Evolutionary conservation across 768 basidiomycete species (phyloP).

Genomic region (Mycena galericulata): DNA sequence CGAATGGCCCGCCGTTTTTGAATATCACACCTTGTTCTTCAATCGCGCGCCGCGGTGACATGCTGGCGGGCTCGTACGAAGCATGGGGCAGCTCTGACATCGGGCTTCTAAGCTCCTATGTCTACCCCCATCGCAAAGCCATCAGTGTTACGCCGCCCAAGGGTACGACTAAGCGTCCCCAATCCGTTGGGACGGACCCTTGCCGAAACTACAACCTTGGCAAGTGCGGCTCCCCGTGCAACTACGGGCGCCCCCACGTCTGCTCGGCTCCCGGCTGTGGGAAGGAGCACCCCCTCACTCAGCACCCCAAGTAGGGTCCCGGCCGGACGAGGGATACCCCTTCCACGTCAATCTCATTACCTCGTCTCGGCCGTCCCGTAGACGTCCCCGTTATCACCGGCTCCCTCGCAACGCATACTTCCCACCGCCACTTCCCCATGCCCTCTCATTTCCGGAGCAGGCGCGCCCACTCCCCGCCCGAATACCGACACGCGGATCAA

Average conservation of each 20-base stretch:
- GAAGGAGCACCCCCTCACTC: background rate
- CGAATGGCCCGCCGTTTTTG: background rate
- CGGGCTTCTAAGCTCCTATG: background rate
- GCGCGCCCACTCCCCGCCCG: constrained; percentile 10
- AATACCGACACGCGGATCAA: constrained; percentile 20
- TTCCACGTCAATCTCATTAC: background rate
- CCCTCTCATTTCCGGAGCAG: background rate
- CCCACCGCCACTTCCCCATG: background rate
- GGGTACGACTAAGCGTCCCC: background rate
- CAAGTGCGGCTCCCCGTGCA: background rate
- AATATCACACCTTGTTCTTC: constrained; percentile 21
- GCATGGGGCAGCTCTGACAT: background rate
- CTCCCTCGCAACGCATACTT: background rate
- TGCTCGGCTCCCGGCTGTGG: constrained; percentile 3
- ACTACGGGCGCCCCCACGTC: background rate
- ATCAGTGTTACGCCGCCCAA: no score
- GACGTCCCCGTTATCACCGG: background rate
- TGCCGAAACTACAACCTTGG: background rate
- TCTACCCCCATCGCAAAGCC: constrained; percentile 5
- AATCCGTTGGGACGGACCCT: background rate
- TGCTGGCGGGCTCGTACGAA: background rate
- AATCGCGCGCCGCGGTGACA: constrained; percentile 8
- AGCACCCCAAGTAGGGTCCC: background rate
- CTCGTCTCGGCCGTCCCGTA: constrained; percentile 4
- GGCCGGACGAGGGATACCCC: constrained; percentile 11